Evolutionary conservation across 2,329 filamentous ascomycete species (phyloP), one percentile per base, ranked within the genome.

Genomic region (Colletotrichum sublineola): DNA sequence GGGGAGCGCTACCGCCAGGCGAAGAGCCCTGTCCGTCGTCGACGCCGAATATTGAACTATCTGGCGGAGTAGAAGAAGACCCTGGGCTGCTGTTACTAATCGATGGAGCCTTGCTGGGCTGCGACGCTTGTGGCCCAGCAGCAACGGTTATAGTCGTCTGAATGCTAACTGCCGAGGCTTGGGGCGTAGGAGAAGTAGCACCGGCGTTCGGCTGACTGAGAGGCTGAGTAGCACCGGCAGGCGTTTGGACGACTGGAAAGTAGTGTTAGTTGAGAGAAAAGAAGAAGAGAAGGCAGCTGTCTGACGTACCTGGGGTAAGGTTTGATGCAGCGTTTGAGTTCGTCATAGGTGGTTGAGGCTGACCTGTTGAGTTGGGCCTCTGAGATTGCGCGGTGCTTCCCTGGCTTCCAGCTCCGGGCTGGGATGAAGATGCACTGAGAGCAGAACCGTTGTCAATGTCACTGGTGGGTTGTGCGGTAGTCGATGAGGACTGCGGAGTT

Each of bases 31-130:
- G 58, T 38, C 46, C 65, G 3, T 57, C 50, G 7, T 15, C 57
- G 31, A 44, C 36, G 14, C 63, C 64, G 5, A 68, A 68, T 42
- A 68, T 20, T 7, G 62, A 64, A 7, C 68, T 64, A 9, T 50
- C 68, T 1, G 68, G 24, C 2, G 46, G 38, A 12, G 57, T 50
- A 52, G 57, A 42, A 31, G 68, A 53, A 12, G 68, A 11, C 14
- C 5, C 20, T 1, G 31, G 50, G 6, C 24, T 12, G 12, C 20
- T 55, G 18, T 20, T 36, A 14, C 18, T 20, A 2, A 18, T 53
- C 15, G 53, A 36, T 1, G 67, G 14, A 29, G 33, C 42, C 33
- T n/a, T 18, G 33, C 20, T 31, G 5, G 64, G 42, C 0, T 15
- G 31, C 15, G 15, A 42, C 24, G 36, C 40, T 12, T 42, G 29